Evolutionary conservation across 2,329 filamentous ascomycete genomes (phyloP).

Genomic region (Aureobasidium namibiae): DNA sequence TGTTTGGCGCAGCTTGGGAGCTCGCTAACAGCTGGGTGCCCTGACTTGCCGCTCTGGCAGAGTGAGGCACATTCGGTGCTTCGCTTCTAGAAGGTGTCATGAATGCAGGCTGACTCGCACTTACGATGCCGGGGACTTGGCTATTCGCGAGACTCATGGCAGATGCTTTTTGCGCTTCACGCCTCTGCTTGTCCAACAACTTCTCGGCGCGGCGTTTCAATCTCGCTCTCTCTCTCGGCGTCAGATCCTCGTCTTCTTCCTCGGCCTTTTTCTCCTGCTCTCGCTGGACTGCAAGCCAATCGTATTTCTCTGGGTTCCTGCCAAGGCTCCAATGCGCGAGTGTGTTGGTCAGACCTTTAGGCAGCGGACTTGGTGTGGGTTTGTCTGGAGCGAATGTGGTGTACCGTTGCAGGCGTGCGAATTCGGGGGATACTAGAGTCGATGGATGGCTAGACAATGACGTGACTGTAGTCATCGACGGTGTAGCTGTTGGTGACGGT

Average conservation of each 20-base stretch:
- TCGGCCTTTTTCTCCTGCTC: conserved; percentile 22
- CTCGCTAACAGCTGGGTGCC: conserved; percentile 6
- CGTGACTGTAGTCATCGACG: conserved; percentile 22
- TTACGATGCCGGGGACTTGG: conserved; percentile 24
- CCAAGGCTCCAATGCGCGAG: conserved; percentile 36
- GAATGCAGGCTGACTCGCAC: conserved; percentile 20
- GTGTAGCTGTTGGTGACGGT: conserved; percentile 24
- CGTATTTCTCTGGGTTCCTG: conserved; percentile 31
- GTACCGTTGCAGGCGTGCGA: conserved; percentile 29
- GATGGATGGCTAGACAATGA: conserved; percentile 18
- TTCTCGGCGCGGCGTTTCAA: conserved; percentile 32
- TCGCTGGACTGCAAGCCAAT: conserved; percentile 29
- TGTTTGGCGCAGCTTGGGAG: conserved; percentile 10
- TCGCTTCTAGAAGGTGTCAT: conserved; percentile 12
- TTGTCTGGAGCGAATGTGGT: conserved; percentile 25
- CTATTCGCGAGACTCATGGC: conserved; percentile 20
- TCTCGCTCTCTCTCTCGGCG: conserved; percentile 29
- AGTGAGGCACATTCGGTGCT: not conserved
- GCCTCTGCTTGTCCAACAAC: conserved; percentile 32
- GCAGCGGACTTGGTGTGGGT: conserved; percentile 19
- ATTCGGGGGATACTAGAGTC: conserved; percentile 21
- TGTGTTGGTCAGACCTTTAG: conserved; percentile 28
- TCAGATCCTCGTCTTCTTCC: conserved; percentile 28
- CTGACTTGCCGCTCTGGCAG: conserved; percentile 13
- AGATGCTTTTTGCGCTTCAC: conserved; percentile 27